Percentiles rank a stretch among this genome's conserved stretches.
These are phyloP conservation scores for Hyphopichia pseudoburtonii DNA, from an alignment of 1,139 yeast genomes.

Conservation along the genomic window DNA sequence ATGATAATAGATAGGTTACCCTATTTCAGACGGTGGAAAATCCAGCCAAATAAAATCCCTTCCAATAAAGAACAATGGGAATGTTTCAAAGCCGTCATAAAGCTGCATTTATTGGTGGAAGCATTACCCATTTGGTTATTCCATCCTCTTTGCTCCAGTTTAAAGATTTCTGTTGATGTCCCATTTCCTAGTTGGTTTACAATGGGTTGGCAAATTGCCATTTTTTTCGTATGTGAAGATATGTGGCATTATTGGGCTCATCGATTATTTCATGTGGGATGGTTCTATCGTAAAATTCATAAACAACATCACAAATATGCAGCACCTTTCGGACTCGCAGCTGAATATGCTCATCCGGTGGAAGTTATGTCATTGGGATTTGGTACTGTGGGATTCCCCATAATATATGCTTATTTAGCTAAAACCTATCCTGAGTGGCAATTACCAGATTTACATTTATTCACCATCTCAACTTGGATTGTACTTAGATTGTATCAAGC, in stretches of 20 bases:
- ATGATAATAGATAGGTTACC: constrained; percentile 73
- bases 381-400: constrained; percentile 94
- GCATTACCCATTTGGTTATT: constrained; percentile 95
- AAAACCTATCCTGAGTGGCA: constrained; percentile 37
- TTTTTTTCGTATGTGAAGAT: constrained; percentile 85
- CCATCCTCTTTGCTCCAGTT: constrained; percentile 79
- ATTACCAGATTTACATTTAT: constrained; percentile 71
- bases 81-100: constrained; percentile 79
- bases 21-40: constrained; percentile 72
- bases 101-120: constrained; percentile 86
- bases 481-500: constrained; percentile 89
- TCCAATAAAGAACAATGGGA: constrained; percentile 84
- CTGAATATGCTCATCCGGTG: constrained; percentile 94
- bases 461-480: constrained; percentile 86
- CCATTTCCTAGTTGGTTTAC: constrained; percentile 74
- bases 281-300: constrained; percentile 86
- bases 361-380: constrained; percentile 89
- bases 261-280: constrained; percentile 80
- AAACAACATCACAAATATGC: constrained; percentile 97
- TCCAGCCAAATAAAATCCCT: constrained; percentile 80
- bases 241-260: constrained; percentile 97
- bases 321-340: constrained; percentile 94
- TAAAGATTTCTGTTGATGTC: constrained; percentile 73
- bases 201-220: constrained; percentile 61
- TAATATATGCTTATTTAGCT: constrained; percentile 50